These are phyloP conservation scores for Aspergillus leporis DNA, from an alignment of 495 filamentous ascomycete species.

Conservation along the genomic window DNA sequence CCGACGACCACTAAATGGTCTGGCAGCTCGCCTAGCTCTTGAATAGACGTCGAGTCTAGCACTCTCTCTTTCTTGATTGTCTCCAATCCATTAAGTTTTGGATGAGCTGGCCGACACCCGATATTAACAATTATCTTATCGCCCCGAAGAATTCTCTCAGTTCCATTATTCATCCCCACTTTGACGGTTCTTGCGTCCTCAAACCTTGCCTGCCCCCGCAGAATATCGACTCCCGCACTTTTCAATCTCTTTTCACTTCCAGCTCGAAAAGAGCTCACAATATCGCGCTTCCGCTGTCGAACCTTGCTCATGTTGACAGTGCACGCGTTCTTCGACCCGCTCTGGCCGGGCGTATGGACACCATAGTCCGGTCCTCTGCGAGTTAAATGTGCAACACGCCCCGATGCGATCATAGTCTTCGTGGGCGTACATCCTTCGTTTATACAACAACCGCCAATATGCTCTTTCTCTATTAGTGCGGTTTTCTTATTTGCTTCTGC, in stretches of 20 bases:
- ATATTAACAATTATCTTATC: conserved; percentile 49
- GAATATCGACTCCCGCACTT: conserved; percentile 44
- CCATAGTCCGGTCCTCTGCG: conserved; percentile 46
- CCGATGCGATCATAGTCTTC: conserved; percentile 53
- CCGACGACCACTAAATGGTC: conserved; percentile 50
- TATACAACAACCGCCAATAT: conserved; percentile 52
- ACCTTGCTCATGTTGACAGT: conserved; percentile 46
- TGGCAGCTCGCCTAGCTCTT: conserved; percentile 46
- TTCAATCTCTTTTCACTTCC: conserved; percentile 41
- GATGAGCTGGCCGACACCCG: conserved; percentile 42
- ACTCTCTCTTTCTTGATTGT: conserved; percentile 26
- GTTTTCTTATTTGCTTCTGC: conserved; percentile 39
- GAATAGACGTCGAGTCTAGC: conserved; percentile 48
- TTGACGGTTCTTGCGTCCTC: conserved; percentile 29
- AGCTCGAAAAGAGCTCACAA: conserved; percentile 47
- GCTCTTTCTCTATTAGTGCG: conserved; percentile 42
- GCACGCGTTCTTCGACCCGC: conserved; percentile 17
- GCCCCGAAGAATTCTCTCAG: conserved; percentile 25
- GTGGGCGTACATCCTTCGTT: conserved; percentile 59
- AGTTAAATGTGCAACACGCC: conserved; percentile 45
- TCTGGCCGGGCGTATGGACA: conserved; percentile 24
- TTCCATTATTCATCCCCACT: conserved; percentile 29
- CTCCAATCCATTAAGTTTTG: conserved; percentile 34
- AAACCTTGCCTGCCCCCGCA: conserved; percentile 46
- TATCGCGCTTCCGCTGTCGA: conserved; percentile 52